Conservation (phyloP, 208 protist genomes). For the Naegleria lovaniensis region DNA sequence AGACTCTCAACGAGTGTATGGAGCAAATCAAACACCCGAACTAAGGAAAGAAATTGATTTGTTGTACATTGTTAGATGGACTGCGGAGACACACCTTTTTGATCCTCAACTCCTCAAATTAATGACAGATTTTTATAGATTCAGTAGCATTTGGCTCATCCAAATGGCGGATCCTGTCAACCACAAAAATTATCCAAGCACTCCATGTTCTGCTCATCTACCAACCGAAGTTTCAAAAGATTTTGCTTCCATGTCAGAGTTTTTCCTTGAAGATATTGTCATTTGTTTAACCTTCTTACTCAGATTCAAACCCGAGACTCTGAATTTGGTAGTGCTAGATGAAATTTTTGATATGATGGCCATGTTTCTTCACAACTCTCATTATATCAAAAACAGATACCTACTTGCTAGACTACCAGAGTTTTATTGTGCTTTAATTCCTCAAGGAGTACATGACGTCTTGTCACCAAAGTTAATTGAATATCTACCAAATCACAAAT, state of each 20-base stretch:
- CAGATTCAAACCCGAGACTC: neutral
- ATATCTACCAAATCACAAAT: neutral
- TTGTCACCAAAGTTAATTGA: neutral
- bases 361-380: neutral
- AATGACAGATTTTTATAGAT: neutral
- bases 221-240: neutral
- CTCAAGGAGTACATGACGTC: neutral
- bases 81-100: neutral
- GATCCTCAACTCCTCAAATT: neutral
- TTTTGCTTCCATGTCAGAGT: neutral
- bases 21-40: neutral
- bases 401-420: neutral
- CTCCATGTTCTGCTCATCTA: neutral
- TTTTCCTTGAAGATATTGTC: constrained; percentile 15
- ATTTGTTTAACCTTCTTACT: neutral
- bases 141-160: neutral
- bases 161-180: neutral
- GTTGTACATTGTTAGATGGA: neutral
- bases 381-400: constrained; percentile 3
- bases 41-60: neutral
- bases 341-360: constrained; percentile 13
- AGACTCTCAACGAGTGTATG: neutral
- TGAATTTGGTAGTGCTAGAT: neutral
- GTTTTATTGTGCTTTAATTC: neutral
- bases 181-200: neutral